Conservation (phyloP, 2,329 filamentous ascomycete species). For the Neofusicoccum sp. region DNA sequence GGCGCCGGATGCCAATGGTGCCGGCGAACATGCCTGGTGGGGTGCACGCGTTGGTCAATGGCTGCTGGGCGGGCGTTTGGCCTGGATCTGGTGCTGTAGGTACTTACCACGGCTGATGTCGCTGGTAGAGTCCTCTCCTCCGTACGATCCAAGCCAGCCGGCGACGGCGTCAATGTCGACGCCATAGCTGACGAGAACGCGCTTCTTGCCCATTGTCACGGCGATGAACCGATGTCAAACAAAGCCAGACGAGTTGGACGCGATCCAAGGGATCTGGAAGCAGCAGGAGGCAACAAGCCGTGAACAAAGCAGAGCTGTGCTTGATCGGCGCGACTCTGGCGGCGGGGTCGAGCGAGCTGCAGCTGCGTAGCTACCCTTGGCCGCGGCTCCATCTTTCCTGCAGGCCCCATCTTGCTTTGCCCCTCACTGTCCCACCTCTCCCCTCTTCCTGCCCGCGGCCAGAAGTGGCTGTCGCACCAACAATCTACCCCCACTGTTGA, state of each 20-base stretch:
- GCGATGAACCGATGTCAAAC: background rate
- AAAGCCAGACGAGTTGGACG: background rate
- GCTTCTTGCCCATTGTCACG: slow-evolving; percentile 47
- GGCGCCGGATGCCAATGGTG: slow-evolving; percentile 61
- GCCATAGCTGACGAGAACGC: slow-evolving; percentile 60
- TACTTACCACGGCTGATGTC: slow-evolving; percentile 69
- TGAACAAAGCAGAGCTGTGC: background rate
- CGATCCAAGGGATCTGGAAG: background rate
- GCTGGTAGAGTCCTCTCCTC: slow-evolving; percentile 68
- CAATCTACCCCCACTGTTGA: no score
- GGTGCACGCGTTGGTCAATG: background rate
- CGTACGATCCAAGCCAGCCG: slow-evolving; percentile 73
- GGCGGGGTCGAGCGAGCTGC: no score
- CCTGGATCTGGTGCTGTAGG: no score
- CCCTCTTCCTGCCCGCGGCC: no score
- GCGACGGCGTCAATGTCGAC: slow-evolving; percentile 73
- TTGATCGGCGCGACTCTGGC: no score
- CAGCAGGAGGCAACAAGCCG: background rate
- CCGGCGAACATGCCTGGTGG: slow-evolving; percentile 62
- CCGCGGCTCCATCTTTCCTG: no score
- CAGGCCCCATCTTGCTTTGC: no score
- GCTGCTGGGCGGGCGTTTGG: background rate
- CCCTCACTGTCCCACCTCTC: no score
- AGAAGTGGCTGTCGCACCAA: no score
- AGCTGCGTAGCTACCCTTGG: no score